phyloP scores from a whole-genome alignment of 805 yeast genomes.

The Teunomyces atbi region DNA sequence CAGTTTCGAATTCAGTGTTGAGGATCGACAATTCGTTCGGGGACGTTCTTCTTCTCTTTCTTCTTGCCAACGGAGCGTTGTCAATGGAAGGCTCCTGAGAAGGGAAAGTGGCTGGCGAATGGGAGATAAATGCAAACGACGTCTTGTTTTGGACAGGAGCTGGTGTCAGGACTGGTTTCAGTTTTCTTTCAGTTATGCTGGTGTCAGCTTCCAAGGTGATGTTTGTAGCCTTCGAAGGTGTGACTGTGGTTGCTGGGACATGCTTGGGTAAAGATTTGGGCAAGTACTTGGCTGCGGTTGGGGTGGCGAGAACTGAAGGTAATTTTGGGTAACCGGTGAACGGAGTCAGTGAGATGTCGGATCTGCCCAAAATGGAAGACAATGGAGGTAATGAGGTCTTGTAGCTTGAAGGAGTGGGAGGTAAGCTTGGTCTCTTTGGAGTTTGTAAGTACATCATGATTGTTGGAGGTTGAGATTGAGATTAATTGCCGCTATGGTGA shows the following conservation, averaged over 20 bases:
- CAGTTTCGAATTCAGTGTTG: conserved; percentile 72
- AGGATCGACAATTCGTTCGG: conserved; percentile 80
- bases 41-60: conserved; percentile 93
- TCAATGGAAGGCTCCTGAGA: conserved; percentile 80
- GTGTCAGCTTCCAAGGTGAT: conserved; percentile 12
- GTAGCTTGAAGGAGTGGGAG: conserved; percentile 20
- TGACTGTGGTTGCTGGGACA: conserved; percentile 4
- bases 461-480: neutral
- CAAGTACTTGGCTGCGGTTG: conserved; percentile 7
- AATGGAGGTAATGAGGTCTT: conserved; percentile 40
- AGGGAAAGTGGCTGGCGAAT: conserved; percentile 87
- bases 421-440: conserved; percentile 33
- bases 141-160: conserved; percentile 16
- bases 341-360: conserved; percentile 9
- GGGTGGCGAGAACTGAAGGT: conserved; percentile 24
- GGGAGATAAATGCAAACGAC: conserved; percentile 85
- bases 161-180: neutral
- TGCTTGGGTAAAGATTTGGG: neutral
- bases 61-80: conserved; percentile 87
- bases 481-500: too few relatives aligned
- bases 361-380: conserved; percentile 25
- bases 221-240: conserved; percentile 9
- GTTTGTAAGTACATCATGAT: conserved; percentile 28
- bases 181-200: conserved; percentile 8
- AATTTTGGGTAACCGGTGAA: conserved; percentile 16